Base-by-base conservation (phyloP, 306 rosid genomes). In the Mucuna pruriens region DNA sequence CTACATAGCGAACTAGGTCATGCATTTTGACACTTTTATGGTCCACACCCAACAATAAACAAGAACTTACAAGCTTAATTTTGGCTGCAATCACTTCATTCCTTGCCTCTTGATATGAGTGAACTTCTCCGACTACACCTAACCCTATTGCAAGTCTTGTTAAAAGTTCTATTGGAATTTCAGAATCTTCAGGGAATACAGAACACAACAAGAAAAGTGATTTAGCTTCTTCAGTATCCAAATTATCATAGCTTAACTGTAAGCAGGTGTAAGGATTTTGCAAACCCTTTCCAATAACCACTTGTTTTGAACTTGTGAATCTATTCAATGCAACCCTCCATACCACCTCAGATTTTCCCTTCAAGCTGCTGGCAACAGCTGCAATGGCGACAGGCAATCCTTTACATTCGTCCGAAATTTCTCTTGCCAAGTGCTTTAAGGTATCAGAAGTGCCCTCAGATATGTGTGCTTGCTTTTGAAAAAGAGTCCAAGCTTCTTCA, bases 331-430 rank as follows among this genome's bases (percentile, higher is more conserved):
- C 80, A 4, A 0, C 44, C 0, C 1, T 13, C 88, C 88, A 85
- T 0, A 62, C 15, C 2, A 0, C 9, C 7, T 44, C 33, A 29
- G 9, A 2, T 48, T 55, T 44, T 0, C 20, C 36, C 19, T 6
- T 76, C 48, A 85, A 25, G 33, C 77, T 16, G 17, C 16, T 65
- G 11, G 82, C 82, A 5, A 85, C 45, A 3, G 85, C 65, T 19
- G 15, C 74, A 72, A 77, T 54, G 23, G 80, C 83, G 39, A 83
- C 44, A 8, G 86, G 85, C 4, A 75, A 54, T 49, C 82, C 78
- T 80, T 73, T 49, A 7, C 87, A 85, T 49, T 85, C 51, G 0
- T 69, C 4, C 1, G 81, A 83, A 11, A 85, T 71, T 6, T 6
- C 0, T 3, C 1, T 9, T 3, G 38, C 85, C 71, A 75, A 31